phyloP scores from a whole-genome alignment of 2,329 filamentous ascomycete species.

The Hirsutella minnesotensis region DNA sequence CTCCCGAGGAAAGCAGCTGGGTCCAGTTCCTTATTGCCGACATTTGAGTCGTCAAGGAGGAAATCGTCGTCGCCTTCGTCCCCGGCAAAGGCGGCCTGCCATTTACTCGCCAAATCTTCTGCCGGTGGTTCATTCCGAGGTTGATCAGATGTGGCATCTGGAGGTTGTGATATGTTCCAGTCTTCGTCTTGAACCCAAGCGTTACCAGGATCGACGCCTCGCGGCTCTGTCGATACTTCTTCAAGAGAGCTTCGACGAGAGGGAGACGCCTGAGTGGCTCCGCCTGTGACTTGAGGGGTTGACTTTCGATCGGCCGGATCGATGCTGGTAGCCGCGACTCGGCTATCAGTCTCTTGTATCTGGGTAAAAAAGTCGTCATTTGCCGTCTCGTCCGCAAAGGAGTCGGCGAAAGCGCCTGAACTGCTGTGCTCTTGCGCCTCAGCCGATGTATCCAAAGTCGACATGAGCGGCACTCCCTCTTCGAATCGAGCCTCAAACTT shows the following conservation, averaged over 20 bases:
- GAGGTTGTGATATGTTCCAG: neutral
- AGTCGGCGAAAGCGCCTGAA: constrained; percentile 6
- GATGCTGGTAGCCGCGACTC: constrained; percentile 7
- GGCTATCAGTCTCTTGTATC: constrained; percentile 22
- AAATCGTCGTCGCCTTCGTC: constrained; percentile 61
- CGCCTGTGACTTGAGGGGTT: constrained; percentile 52
- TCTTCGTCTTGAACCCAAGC: neutral
- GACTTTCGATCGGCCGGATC: constrained; percentile 51
- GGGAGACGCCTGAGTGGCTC: constrained; percentile 7
- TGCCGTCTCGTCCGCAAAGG: constrained; percentile 32
- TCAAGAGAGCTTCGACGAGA: too few relatives aligned
- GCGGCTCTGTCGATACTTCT: too few relatives aligned
- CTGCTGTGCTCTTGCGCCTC: neutral
- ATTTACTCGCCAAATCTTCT: constrained; percentile 66
- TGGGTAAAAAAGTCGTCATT: constrained; percentile 55
- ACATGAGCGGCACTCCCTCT: constrained; percentile 56
- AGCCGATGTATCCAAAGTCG: constrained; percentile 13
- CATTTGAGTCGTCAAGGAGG: constrained; percentile 43
- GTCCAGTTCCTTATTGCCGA: constrained; percentile 38
- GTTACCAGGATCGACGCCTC: too few relatives aligned
- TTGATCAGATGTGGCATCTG: neutral
- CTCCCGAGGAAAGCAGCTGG: constrained; percentile 61
- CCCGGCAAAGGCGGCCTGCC: constrained; percentile 68
- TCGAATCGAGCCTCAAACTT: constrained; percentile 50
- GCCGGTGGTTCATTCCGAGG: constrained; percentile 19